Evolutionary conservation across 1,284 basidiomycete genomes (phyloP).

Genomic region (Takashimella koratensis): DNA sequence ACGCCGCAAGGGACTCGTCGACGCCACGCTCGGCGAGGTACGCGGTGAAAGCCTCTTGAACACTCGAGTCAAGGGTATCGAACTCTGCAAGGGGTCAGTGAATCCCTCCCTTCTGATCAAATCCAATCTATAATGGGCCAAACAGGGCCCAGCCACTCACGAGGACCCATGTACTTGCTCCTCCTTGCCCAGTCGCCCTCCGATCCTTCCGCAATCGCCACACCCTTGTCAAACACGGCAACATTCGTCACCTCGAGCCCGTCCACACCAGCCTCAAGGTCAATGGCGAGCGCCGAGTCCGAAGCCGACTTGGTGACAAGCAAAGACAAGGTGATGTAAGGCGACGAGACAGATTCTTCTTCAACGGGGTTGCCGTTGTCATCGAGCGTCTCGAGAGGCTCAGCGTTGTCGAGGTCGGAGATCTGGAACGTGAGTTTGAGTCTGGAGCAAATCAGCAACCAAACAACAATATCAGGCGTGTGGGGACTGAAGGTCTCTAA

Average conservation of each 20-base stretch:
- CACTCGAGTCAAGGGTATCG: slow-evolving; percentile 77
- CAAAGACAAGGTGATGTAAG: slow-evolving; percentile 54
- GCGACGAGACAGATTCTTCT: slow-evolving; percentile 60
- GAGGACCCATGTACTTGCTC: slow-evolving; percentile 85
- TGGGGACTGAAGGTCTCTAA: too few species aligned
- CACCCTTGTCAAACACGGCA: slow-evolving; percentile 74
- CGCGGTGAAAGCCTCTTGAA: slow-evolving; percentile 82
- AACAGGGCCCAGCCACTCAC: slow-evolving; percentile 51
- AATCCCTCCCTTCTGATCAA: background rate
- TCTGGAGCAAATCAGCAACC: slow-evolving; percentile 30
- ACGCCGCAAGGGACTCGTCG: slow-evolving; percentile 68
- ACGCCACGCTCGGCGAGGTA: slow-evolving; percentile 84
- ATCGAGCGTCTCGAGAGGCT: slow-evolving; percentile 14
- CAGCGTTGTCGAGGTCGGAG: slow-evolving; percentile 42
- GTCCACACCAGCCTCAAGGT: slow-evolving; percentile 78
- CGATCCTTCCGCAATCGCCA: slow-evolving; percentile 74
- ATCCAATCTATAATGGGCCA: background rate
- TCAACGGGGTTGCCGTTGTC: slow-evolving; percentile 14
- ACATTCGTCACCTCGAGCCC: slow-evolving; percentile 80
- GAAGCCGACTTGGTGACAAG: slow-evolving; percentile 67
- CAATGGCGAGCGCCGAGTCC: slow-evolving; percentile 68
- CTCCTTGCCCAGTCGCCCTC: slow-evolving; percentile 92
- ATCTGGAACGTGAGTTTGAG: slow-evolving; percentile 49
- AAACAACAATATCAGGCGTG: too few species aligned
- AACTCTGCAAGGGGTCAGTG: slow-evolving; percentile 54